Evolutionary conservation across 1,139 yeast species (phyloP).

Genomic region (Yamadazyma atlantica): DNA sequence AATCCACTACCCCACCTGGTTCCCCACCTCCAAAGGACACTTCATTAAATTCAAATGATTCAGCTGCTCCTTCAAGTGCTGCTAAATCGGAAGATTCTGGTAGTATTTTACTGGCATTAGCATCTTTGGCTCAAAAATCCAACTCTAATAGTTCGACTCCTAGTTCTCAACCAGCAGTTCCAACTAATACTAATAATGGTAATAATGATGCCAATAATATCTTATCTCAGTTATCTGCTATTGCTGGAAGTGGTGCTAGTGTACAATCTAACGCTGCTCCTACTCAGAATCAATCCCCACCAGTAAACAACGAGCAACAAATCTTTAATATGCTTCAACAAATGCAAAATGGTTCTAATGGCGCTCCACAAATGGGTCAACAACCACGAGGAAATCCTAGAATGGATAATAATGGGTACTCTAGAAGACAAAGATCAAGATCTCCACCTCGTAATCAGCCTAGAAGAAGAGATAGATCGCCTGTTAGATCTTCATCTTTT

Average conservation of each 20-base stretch:
- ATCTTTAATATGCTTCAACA: constrained; percentile 46
- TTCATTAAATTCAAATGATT: constrained; percentile 20
- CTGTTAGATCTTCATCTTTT: constrained; percentile 22
- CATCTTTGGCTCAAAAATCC: constrained; percentile 48
- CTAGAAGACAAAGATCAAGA: constrained; percentile 57
- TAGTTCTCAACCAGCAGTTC: constrained; percentile 14
- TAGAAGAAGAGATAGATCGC: constrained; percentile 33
- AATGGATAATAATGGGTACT: constrained; percentile 29
- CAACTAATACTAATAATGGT: constrained; percentile 1
- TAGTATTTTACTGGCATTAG: constrained; percentile 65
- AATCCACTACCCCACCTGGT: constrained; percentile 55
- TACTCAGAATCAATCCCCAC: constrained; percentile 6
- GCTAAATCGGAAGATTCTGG: constrained; percentile 44
- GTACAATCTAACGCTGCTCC: constrained; percentile 19
- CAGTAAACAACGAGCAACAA: constrained; percentile 19
- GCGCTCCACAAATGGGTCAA: neutral
- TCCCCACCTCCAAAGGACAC: constrained; percentile 45
- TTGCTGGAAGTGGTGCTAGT: constrained; percentile 27
- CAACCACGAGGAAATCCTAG: constrained; percentile 7
- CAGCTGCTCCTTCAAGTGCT: constrained; percentile 10
- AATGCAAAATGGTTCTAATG: constrained; percentile 26
- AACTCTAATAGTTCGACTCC: constrained; percentile 29
- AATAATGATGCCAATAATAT: constrained; percentile 33
- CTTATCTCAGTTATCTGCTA: constrained; percentile 46
- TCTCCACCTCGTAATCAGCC: constrained; percentile 43